phyloP scores from a whole-genome alignment of 371 early-diverging fungal genomes.

The Actinomortierella ambigua region DNA sequence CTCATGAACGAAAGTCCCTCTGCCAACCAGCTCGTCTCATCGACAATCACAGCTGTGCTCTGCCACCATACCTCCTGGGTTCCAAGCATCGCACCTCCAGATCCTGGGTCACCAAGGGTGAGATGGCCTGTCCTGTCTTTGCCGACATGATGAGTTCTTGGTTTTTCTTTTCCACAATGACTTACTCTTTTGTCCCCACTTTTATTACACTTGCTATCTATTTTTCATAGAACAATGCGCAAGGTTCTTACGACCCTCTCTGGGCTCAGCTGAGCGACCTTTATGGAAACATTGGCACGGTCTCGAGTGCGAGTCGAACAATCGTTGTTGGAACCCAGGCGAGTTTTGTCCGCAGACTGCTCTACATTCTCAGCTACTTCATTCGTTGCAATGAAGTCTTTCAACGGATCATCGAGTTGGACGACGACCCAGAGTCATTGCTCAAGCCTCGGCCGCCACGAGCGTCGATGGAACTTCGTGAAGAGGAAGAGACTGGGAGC shows the following conservation, averaged over 20 bases:
- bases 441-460: constrained; percentile 21
- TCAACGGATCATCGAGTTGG: constrained; percentile 52
- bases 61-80: constrained; percentile 71
- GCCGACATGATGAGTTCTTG: too few relatives aligned
- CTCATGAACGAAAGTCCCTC: constrained; percentile 48
- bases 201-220: not conserved
- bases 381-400: constrained; percentile 73
- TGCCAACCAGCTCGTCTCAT: constrained; percentile 50
- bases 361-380: constrained; percentile 65
- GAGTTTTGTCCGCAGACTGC: constrained; percentile 58
- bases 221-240: constrained; percentile 34
- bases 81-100: constrained; percentile 62
- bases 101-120: constrained; percentile 36
- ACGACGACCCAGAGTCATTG: constrained; percentile 30
- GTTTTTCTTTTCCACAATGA: not conserved
- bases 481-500: constrained; percentile 37
- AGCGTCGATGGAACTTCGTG: constrained; percentile 23
- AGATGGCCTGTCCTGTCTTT: too few relatives aligned
- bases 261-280: constrained; percentile 75
- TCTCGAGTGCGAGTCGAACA: constrained; percentile 58
- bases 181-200: not conserved
- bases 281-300: constrained; percentile 64
- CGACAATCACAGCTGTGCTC: constrained; percentile 58
- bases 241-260: constrained; percentile 67
- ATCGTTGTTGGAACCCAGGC: constrained; percentile 61